Evolutionary conservation across 2,329 filamentous ascomycete species (phyloP).

Genomic region (Colletotrichum costaricense): DNA sequence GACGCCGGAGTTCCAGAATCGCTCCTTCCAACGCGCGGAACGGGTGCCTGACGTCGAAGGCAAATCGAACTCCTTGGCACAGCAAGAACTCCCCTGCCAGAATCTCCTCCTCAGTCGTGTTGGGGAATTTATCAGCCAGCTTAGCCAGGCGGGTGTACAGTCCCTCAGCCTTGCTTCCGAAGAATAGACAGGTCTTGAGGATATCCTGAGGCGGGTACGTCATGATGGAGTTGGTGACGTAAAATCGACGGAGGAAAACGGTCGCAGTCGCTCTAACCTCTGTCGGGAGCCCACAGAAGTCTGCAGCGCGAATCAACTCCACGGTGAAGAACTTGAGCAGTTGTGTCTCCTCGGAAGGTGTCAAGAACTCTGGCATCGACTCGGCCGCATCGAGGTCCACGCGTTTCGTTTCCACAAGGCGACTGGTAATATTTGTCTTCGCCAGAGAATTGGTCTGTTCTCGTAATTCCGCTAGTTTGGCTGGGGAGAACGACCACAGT

Average conservation of each 20-base stretch:
- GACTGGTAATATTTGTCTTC: conserved; percentile 66
- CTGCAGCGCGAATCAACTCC: conserved; percentile 67
- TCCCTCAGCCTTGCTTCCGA: conserved; percentile 93
- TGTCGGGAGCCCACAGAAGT: conserved; percentile 63
- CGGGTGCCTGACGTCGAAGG: conserved; percentile 92
- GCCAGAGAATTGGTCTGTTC: conserved; percentile 84
- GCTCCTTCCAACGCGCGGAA: conserved; percentile 89
- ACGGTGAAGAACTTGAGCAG: conserved; percentile 83
- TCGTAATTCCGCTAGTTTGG: conserved; percentile 78
- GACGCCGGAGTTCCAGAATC: conserved; percentile 81
- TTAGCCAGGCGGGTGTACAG: conserved; percentile 72
- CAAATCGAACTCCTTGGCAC: conserved; percentile 91
- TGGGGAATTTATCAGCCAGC: conserved; percentile 77
- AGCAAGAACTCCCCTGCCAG: conserved; percentile 93
- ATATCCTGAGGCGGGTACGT: conserved; percentile 93
- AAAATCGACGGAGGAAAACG: conserved; percentile 93
- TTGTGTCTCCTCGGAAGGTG: conserved; percentile 82
- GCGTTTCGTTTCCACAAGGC: conserved; percentile 57
- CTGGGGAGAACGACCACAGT: conserved; percentile 89
- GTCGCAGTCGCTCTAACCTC: conserved; percentile 75
- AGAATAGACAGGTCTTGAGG: conserved; percentile 90
- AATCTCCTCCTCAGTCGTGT: conserved; percentile 82
- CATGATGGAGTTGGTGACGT: conserved; percentile 95
- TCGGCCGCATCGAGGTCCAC: conserved; percentile 42
- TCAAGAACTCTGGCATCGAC: conserved; percentile 79